phyloP scores from a whole-genome alignment of 192 early-diverging fungal genomes.

The Obelidium mucronatum region DNA sequence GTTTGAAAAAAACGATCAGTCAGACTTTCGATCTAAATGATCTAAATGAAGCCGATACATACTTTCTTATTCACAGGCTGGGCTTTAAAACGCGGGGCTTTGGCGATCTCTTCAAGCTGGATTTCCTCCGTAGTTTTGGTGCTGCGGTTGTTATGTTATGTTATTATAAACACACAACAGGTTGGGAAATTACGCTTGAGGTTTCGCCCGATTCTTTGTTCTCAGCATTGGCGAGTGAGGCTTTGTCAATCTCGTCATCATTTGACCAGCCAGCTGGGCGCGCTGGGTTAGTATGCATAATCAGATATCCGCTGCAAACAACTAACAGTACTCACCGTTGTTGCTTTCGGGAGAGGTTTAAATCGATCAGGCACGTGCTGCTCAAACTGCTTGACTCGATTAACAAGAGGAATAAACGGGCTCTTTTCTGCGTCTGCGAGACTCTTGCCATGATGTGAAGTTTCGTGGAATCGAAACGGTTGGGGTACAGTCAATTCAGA shows the following conservation, averaged over 20 bases:
- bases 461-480: constrained; percentile 56
- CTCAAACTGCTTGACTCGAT: constrained; percentile 47
- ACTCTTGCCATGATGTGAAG: not conserved
- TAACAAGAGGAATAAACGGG: constrained; percentile 56
- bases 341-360: constrained; percentile 24
- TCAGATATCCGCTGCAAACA: not conserved
- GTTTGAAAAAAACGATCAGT: not conserved
- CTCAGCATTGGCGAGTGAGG: constrained; percentile 52
- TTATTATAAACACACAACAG: constrained; percentile 3
- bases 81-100: constrained; percentile 56
- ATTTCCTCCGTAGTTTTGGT: constrained; percentile 42
- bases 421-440: constrained; percentile 35
- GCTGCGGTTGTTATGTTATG: too few relatives aligned
- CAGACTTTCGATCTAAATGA: not conserved
- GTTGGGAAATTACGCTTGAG: constrained; percentile 37
- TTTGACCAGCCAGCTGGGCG: not conserved
- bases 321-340: not conserved
- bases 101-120: constrained; percentile 42
- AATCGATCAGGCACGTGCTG: constrained; percentile 41
- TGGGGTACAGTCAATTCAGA: constrained; percentile 56
- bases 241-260: constrained; percentile 42
- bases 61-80: constrained; percentile 50
- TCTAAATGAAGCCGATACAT: not conserved
- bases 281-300: not conserved
- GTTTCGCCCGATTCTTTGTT: constrained; percentile 52